Base-by-base conservation (phyloP, 805 yeast genomes). In the Suhomyces sp. region DNA sequence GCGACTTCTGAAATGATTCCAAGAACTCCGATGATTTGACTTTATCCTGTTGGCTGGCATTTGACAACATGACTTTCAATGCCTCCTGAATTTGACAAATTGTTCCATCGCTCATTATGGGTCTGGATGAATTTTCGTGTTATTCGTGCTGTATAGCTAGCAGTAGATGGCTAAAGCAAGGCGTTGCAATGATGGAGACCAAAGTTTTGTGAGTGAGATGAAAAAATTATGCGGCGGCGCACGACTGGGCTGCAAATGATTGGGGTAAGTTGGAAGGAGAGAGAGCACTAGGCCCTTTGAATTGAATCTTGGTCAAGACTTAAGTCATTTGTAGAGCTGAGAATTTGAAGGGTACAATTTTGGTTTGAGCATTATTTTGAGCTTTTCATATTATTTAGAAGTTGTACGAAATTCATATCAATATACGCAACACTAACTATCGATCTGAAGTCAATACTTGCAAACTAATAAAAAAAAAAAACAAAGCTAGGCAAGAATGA, bases 1-100 rank as follows among this genome's bases (percentile, higher is more conserved):
- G 72, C 0, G 92, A 84, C 65, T 91, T 86, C 68, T 94, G 97
- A 69, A 94, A 94, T 29, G 78, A 71, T 65, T 92, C 93, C 52
- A 94, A 75, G 62, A 73, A 89, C 41, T 62, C 66, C 44, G 80
- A 76, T 19, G 85, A 84, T 48, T 71, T 66, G 48, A 70, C 69
- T 59, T 81, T 80, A 68, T 52, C 87, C 76, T 57, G 77, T 59
- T 59, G 77, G 52, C 57, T 58, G 51, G 63, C 72, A 52, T 71
- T 65, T 31, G 80, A 65, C 61, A 80, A 81, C 73, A 81, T 71
- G 3, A 82, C 72, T 47, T 63, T 67, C 62, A 81, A 71, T 25
- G 84, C 84, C 58, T 67, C 67, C 41, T 73, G 67, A 43, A 80
- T 66, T 55, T 76, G 70, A 12, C 55, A 58, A 22, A 53, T 67